These are phyloP conservation scores for Exophiala dermatitidis DNA, from an alignment of 2,329 filamentous ascomycete species.

Conservation along the genomic window DNA sequence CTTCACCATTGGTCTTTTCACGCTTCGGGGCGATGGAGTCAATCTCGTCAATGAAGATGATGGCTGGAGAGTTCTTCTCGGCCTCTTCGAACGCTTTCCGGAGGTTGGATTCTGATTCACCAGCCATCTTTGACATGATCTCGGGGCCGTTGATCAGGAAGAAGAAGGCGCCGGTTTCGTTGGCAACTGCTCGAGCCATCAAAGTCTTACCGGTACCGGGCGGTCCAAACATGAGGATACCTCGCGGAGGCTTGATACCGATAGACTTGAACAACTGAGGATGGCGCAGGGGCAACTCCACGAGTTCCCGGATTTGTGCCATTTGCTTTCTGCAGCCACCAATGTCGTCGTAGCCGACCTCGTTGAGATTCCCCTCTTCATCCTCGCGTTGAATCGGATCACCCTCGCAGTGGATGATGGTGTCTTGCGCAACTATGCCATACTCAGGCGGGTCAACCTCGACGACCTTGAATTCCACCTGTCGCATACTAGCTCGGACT, in stretches of 20 bases:
- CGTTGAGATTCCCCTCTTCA: conserved; percentile 97
- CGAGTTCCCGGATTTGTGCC: conserved; percentile 98
- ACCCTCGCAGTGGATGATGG: conserved; percentile 97
- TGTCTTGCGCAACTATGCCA: conserved; percentile 97
- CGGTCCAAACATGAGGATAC: conserved; percentile 92
- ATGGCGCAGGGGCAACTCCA: conserved; percentile 91
- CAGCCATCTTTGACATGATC: conserved; percentile 99
- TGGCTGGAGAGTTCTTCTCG: conserved; percentile 97
- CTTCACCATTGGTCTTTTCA: conserved; percentile 99
- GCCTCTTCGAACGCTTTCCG: conserved; percentile 99
- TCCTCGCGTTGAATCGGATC: conserved; percentile 96
- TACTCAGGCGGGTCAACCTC: conserved; percentile 98
- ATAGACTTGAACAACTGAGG: conserved; percentile 99
- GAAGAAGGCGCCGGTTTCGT: conserved; percentile 98
- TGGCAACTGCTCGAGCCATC: conserved; percentile 97
- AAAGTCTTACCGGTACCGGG: conserved; percentile 99
- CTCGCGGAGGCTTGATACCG: conserved; percentile 97
- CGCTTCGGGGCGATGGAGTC: conserved; percentile 98
- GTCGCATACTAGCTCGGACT: conserved; percentile 93
- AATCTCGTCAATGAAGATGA: conserved; percentile 99
- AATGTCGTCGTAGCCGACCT: conserved; percentile 98
- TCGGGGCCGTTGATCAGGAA: conserved; percentile 99
- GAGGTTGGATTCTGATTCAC: conserved; percentile 96
- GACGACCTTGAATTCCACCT: conserved; percentile 99
- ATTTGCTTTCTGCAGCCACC: conserved; percentile 99